Base-by-base conservation (phyloP, 345 rosid species). In the Populus pruinosa region DNA sequence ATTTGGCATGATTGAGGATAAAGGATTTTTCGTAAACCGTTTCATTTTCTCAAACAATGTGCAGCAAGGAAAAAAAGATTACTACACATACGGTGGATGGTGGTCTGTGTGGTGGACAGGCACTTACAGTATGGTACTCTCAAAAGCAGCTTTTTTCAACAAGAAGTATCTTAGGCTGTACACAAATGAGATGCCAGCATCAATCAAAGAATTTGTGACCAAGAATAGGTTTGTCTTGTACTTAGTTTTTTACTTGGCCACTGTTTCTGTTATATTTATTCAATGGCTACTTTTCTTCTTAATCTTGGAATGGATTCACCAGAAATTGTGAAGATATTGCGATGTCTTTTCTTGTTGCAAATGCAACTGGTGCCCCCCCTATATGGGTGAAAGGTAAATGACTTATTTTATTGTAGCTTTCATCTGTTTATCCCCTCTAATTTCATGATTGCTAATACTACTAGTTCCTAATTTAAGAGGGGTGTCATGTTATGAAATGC, bases 51-150 rank as follows among this genome's bases (percentile, higher is more conserved):
- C 35, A 61, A 77, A 72, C 67, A 69, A 63, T 68, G 27, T 85
- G 86, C 93, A 95, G 98, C 86, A 83, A 66, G 91, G 82, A n/a
- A 84, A 85, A 71, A 77, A 23, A 7, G 80, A 83, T 65, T 78
- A 79, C 67, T 95, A 91, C 73, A 78, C 66, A 49, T 93, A 95
- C 85, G 88, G 89, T 49, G 99, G 99, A 71, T 95, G 99, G 99
- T 95, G 99, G 98, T 93, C 99, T 77, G 99, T 95, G 72, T 95
- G 99, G 99, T 95, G 99, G 98, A 91, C 94, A 12, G 99, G 99
- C 68, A 91, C 91, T 17, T 95, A 93, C 70, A 95, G 92, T 80
- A 91, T 95, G 96, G 89, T 95, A 53, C 99, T 95, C 83, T 93
- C 99, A 65, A 95, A 95, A 83, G 98, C 98, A 35, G 92, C 99